Percentiles rank a stretch among this genome's conserved stretches.
These are phyloP conservation scores for Peziza echinospora DNA, from an alignment of 495 filamentous ascomycete genomes.

Conservation along the genomic window DNA sequence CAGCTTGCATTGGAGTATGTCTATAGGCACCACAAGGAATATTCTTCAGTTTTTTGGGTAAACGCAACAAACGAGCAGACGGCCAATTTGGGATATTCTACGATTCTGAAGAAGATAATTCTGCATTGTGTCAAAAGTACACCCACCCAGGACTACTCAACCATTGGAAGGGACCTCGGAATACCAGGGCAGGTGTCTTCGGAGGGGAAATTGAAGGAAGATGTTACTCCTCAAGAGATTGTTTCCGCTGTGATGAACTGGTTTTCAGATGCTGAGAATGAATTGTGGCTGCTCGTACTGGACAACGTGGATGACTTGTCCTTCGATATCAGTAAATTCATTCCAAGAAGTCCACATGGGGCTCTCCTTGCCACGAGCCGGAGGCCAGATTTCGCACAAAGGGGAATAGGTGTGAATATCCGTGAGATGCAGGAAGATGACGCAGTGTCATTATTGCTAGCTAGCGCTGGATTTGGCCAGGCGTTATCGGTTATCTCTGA, in stretches of 20 bases:
- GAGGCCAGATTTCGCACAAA: not conserved
- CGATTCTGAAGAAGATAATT: slow-evolving; percentile 1
- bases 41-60: slow-evolving; percentile 11
- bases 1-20: slow-evolving; percentile 6
- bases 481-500: too few species aligned
- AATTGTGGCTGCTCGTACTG: slow-evolving; percentile 5
- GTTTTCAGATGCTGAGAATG: slow-evolving; percentile 1
- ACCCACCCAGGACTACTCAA: not conserved
- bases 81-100: not conserved
- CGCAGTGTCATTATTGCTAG: not conserved
- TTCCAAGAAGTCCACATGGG: slow-evolving; percentile 4
- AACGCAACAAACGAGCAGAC: slow-evolving; percentile 4
- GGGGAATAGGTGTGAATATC: not conserved
- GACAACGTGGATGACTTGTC: slow-evolving; percentile 9
- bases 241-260: slow-evolving; percentile 2
- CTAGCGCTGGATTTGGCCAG: not conserved
- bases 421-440: slow-evolving; percentile 1
- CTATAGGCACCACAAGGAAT: slow-evolving; percentile 2
- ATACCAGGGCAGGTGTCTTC: not conserved
- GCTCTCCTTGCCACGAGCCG: slow-evolving; percentile 5
- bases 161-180: not conserved
- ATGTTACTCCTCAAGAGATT: not conserved
- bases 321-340: not conserved
- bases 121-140: too few species aligned
- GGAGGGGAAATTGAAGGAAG: not conserved